These are phyloP conservation scores for Fraxinus floribunda DNA, from an alignment of 305 asterid genomes.

Conservation along the genomic window DNA sequence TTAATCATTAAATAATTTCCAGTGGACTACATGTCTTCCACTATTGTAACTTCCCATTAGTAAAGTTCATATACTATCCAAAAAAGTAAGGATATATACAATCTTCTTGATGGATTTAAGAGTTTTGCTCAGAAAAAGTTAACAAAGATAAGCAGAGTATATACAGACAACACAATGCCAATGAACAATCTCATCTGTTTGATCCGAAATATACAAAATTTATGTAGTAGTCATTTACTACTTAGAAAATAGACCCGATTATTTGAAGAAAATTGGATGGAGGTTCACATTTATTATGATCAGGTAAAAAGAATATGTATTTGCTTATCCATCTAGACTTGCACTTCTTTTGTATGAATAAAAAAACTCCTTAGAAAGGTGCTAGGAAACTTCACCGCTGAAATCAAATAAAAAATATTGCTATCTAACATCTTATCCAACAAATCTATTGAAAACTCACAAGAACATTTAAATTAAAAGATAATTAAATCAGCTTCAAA, in stretches of 20 bases:
- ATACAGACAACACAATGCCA: not conserved
- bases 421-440: not conserved
- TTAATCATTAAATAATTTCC: not conserved
- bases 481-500: not conserved
- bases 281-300: not conserved
- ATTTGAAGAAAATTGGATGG: not conserved
- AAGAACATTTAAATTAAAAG: not conserved
- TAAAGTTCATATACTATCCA: not conserved
- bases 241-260: not conserved
- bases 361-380: not conserved
- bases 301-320: not conserved
- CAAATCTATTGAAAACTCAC: not conserved
- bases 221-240: not conserved
- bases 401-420: not conserved
- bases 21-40: not conserved
- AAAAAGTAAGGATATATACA: not conserved
- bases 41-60: not conserved
- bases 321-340: not conserved
- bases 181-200: not conserved
- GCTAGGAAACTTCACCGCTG: not conserved
- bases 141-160: not conserved
- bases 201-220: not conserved
- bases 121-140: not conserved
- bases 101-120: not conserved
- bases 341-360: not conserved